Evolutionary conservation across 176 grass and related monocot genomes (phyloP), one percentile per base, ranked within the genome.

Genomic region (Neostapfia colusana): DNA sequence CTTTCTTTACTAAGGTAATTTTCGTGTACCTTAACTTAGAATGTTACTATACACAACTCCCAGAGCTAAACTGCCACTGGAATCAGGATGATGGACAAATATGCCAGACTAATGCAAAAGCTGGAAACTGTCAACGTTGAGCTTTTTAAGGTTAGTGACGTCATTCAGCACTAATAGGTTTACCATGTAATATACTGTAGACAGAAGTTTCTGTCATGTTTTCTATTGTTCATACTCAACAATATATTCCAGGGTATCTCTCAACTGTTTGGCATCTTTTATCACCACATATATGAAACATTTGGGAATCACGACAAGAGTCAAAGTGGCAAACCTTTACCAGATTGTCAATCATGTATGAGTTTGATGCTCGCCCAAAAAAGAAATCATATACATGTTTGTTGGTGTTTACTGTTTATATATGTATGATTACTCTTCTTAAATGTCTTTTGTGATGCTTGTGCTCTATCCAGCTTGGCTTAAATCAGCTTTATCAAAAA

Each of bases 61-160:
- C 37, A 48, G 75, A 39, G 56, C 81, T 84, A 79, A 84, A 38
- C 41, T 75, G 7, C 14, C 55, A 76, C 46, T 80, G 70, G 63
- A 67, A 88, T 90, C 79, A 99, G 95, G 85, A 92, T 99, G 87
- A 94, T 99, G 91, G 95, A 99, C 77, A 99, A 99, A 88, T 99
- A 99, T 43, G 91, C 95, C 37, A 99, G 95, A 80, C 74, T 99
- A 48, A 99, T 99, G 89, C 95, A 99, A 78, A 99, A 99, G 77
- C 82, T 99, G 80, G 95, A 99, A 61, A 89, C 92, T 58, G 80
- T 99, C 34, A 95, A 95, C 82, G 66, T 99, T 71, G 95, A 99
- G 77, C 89, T 99, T 85, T 99, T 99, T 66, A 99, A 90, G 91
- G 95, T 95, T 72, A 63, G 78, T 70, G 78, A 51, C 43, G 36